Evolutionary conservation across 2,329 filamentous ascomycete species (phyloP).

Genomic region (Fusarium sp.): DNA sequence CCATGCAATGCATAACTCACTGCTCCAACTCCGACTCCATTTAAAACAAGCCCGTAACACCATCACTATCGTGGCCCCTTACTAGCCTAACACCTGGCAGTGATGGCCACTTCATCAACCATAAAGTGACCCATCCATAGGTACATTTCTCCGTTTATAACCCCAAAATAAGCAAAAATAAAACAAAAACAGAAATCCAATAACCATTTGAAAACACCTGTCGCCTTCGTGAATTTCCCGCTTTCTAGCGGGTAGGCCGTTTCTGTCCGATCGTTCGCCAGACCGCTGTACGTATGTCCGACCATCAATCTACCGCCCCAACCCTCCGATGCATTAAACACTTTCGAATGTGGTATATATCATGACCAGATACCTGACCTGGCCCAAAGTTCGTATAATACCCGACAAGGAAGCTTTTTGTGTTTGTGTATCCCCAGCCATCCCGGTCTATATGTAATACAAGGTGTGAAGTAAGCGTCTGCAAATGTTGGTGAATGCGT

Average conservation of each 20-base stretch:
- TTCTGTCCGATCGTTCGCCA: constrained; percentile 10
- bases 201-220: constrained; percentile 27
- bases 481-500: neutral
- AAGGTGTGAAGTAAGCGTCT: constrained; percentile 10
- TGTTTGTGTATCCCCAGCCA: constrained; percentile 13
- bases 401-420: constrained; percentile 12
- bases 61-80: neutral
- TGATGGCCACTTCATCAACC: neutral
- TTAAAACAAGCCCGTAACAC: neutral
- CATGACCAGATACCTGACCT: constrained; percentile 37
- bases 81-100: neutral
- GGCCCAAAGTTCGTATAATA: constrained; percentile 20
- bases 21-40: neutral
- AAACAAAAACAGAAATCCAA: constrained; percentile 15
- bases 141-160: neutral
- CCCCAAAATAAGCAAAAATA: neutral
- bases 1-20: neutral
- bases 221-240: constrained; percentile 18
- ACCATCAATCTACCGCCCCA: constrained; percentile 8
- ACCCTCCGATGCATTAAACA: constrained; percentile 34
- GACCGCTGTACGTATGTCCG: constrained; percentile 20
- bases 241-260: constrained; percentile 12
- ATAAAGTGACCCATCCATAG: neutral
- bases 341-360: constrained; percentile 38
- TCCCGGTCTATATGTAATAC: constrained; percentile 38